Base-by-base conservation (phyloP, 2,329 filamentous ascomycete species). In the Raffaelea arxii region DNA sequence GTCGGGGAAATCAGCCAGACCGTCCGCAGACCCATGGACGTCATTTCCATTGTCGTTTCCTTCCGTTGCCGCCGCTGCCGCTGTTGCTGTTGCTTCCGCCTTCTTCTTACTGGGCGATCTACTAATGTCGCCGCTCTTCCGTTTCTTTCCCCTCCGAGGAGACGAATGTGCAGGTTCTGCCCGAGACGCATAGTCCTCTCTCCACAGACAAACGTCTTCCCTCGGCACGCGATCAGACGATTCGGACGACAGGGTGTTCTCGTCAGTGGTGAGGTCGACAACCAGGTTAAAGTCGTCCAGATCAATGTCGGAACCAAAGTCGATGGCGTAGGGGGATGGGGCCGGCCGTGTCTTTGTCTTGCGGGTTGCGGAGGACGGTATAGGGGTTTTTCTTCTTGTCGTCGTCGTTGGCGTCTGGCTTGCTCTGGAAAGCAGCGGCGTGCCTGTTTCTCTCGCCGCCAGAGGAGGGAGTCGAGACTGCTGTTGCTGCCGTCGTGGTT, bases 1-100 rank as follows among this genome's bases (percentile, higher is more conserved):
- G 51, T 80, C 75, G 0, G 72, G 74, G 40, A 76, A 79, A 18
- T 72, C 67, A 27, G 70, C 68, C 14, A 69, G 58, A 25, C 35
- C 35, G 4, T 65, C n/a, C n/a, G n/a, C n/a, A n/a, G n/a, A n/a
- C n/a, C n/a, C n/a, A n/a, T n/a, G n/a, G n/a, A n/a, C 60, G 16
- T 57, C 60, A 14, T 59, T 57, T 12, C 63, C 58, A 23, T 58
- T 55, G 9, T 47, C 46, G 30, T 42, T 21, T 18, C 14, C 39
- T 30, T 52, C 27, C 43, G 49, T 25, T 42, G 56, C 51, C 5
- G 51, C 51, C 48, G 60, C 65, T 49, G 55, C 65, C 19, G 25
- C 32, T 32, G 14, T 3, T 25, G 39, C 24, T 41, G 27, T 24
- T n/a, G n/a, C n/a, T n/a, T n/a, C n/a, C n/a, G n/a, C 35, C 18